Percentiles rank a stretch among this genome's conserved stretches.
phyloP scores from a whole-genome alignment of 2,329 filamentous ascomycete species.

The Rhinocladiella mackenziei region DNA sequence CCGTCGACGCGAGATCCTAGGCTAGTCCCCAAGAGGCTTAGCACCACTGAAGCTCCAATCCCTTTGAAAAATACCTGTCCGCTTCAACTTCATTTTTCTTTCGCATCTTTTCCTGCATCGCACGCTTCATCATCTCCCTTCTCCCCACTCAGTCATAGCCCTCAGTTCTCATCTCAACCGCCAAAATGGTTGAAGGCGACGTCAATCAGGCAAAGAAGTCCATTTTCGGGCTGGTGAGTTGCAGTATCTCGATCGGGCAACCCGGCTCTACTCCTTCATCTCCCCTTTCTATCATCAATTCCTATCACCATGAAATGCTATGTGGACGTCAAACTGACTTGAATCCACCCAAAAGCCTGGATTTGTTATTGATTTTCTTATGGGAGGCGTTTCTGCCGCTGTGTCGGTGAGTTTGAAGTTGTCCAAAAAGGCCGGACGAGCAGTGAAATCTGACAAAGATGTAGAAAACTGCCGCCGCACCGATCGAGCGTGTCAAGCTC shows the following conservation, averaged over 20 bases:
- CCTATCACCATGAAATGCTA: constrained; percentile 11
- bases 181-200: constrained; percentile 47
- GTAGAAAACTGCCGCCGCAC: constrained; percentile 92
- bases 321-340: constrained; percentile 5
- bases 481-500: constrained; percentile 99
- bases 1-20: constrained; percentile 4
- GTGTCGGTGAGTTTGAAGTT: constrained; percentile 60
- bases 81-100: constrained; percentile 33
- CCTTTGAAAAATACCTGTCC: constrained; percentile 30
- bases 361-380: constrained; percentile 97
- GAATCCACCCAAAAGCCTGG: not conserved
- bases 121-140: constrained; percentile 36
- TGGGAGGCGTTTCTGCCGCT: constrained; percentile 99
- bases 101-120: constrained; percentile 34
- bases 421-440: not conserved
- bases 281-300: not conserved
- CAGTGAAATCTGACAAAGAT: constrained; percentile 16
- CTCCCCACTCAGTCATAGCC: constrained; percentile 34
- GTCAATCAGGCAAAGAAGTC: constrained; percentile 51
- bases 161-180: constrained; percentile 33
- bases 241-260: constrained; percentile 2
- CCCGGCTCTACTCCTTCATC: constrained; percentile 1
- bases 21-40: constrained; percentile 16
- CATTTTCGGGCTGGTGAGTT: constrained; percentile 41
- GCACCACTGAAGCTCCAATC: constrained; percentile 18